A percentile compares a stretch with the other conserved stretches of the same genome.
phyloP scores from a whole-genome alignment of 2,329 filamentous ascomycete species.

The Balansia obtecta region DNA sequence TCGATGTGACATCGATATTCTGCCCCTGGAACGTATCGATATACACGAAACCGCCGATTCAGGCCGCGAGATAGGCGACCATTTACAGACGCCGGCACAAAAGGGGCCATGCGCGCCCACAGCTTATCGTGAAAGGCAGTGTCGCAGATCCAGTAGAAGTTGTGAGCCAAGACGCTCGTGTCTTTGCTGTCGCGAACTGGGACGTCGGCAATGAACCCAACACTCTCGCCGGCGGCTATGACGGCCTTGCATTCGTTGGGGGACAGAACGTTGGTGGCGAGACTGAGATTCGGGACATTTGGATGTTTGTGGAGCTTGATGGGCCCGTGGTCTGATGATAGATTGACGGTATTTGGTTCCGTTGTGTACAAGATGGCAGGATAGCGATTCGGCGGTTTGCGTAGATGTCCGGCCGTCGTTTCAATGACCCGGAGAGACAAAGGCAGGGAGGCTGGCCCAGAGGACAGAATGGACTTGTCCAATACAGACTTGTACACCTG shows the following conservation, averaged over 20 bases:
- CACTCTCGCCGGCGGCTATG: conserved; percentile 51
- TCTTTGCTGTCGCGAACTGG: conserved; percentile 55
- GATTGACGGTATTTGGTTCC: conserved; percentile 39
- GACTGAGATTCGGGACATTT: conserved; percentile 45
- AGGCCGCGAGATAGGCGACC: conserved; percentile 49
- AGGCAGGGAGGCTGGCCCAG: conserved; percentile 18
- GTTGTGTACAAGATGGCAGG: conserved; percentile 54
- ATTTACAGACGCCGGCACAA: conserved; percentile 41
- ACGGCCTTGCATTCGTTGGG: conserved; percentile 51
- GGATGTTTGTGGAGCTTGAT: conserved; percentile 49
- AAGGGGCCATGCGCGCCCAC: conserved; percentile 47
- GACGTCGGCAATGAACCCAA: conserved; percentile 55
- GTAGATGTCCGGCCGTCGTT: conserved; percentile 42
- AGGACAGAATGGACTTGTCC: conserved; percentile 40
- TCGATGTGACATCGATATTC: conserved; percentile 62
- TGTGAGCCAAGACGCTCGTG: conserved; percentile 54
- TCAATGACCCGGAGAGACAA: conserved; percentile 44
- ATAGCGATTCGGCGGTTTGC: conserved; percentile 58
- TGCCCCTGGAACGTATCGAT: conserved; percentile 59
- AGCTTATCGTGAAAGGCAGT: conserved; percentile 48
- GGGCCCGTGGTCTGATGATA: conserved; percentile 30
- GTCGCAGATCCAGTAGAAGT: conserved; percentile 63
- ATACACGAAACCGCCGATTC: conserved; percentile 59
- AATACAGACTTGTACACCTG: conserved; percentile 44
- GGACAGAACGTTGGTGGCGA: conserved; percentile 48